Evolutionary conservation across 805 yeast species (phyloP).

Genomic region (Zygotorulaspora sp.): DNA sequence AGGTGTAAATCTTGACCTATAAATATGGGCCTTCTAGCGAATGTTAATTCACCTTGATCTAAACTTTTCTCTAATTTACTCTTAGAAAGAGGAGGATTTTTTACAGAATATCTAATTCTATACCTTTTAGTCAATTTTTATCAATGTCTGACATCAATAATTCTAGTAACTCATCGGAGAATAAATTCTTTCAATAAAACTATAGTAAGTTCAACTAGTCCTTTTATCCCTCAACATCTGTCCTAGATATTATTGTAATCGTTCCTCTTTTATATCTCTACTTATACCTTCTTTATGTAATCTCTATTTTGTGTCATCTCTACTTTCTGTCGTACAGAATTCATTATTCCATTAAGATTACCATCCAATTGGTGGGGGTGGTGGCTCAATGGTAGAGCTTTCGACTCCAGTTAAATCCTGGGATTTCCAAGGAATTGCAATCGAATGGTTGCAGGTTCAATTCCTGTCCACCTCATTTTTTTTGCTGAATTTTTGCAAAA

Average conservation of each 20-base stretch:
- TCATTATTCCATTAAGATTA: too few species aligned
- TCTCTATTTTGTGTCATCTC: too few species aligned
- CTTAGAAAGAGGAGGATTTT: background rate
- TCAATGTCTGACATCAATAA: background rate
- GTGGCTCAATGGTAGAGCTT: conserved; percentile 72
- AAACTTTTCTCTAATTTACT: background rate
- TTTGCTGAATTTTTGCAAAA: conserved; percentile 26
- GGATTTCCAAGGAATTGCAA: conserved; percentile 32
- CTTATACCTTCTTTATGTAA: too few species aligned
- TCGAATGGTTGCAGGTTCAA: conserved; percentile 67
- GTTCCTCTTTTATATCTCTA: too few species aligned
- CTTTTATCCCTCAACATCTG: too few species aligned
- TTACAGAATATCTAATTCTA: background rate
- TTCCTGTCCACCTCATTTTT: conserved; percentile 58
- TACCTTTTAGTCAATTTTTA: too few species aligned
- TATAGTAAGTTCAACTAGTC: too few species aligned
- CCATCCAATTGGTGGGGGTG: conserved; percentile 41
- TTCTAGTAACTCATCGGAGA: background rate
- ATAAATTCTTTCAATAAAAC: too few species aligned
- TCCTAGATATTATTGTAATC: background rate
- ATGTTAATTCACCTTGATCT: too few species aligned
- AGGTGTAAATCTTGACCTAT: background rate
- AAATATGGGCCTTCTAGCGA: too few species aligned
- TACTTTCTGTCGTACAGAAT: too few species aligned
- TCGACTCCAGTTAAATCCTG: conserved; percentile 51